Conservation (phyloP, 805 yeast genomes). For the Candida awuae region DNA sequence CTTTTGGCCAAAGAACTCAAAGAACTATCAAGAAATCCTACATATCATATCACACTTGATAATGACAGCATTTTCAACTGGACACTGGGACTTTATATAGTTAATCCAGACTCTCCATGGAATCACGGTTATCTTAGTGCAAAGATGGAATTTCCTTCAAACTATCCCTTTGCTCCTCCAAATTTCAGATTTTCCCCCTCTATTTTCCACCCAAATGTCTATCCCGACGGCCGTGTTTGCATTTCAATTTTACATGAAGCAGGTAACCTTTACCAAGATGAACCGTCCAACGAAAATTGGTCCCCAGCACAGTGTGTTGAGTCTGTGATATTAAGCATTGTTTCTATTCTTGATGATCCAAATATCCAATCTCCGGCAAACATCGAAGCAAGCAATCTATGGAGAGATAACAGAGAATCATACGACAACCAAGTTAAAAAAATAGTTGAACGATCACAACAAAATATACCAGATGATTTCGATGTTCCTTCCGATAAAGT, state of each 20-base stretch:
- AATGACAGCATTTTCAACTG: slow-evolving; percentile 51
- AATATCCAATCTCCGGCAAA: slow-evolving; percentile 91
- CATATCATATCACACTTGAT: slow-evolving; percentile 34
- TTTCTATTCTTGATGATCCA: slow-evolving; percentile 88
- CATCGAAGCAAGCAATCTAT: slow-evolving; percentile 89
- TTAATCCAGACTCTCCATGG: slow-evolving; percentile 80
- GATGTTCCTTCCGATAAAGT: slow-evolving; percentile 46
- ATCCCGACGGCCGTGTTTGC: slow-evolving; percentile 79
- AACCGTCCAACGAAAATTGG: slow-evolving; percentile 93
- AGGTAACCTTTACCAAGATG: slow-evolving; percentile 85
- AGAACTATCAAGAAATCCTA: slow-evolving; percentile 26
- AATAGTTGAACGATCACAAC: slow-evolving; percentile 77
- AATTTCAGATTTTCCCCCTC: slow-evolving; percentile 87
- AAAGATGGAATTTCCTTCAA: slow-evolving; percentile 86
- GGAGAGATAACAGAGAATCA: slow-evolving; percentile 71
- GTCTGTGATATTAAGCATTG: slow-evolving; percentile 79
- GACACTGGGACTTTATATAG: slow-evolving; percentile 90
- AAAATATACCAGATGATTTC: slow-evolving; percentile 82
- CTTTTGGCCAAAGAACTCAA: slow-evolving; percentile 31
- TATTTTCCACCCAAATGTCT: slow-evolving; percentile 90
- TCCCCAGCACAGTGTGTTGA: slow-evolving; percentile 90
- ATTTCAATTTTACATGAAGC: slow-evolving; percentile 87
- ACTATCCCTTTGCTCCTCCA: slow-evolving; percentile 91
- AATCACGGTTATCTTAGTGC: slow-evolving; percentile 94
- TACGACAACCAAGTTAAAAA: slow-evolving; percentile 68